Base-by-base conservation (phyloP, 768 basidiomycete species). In the Serendipita sp. region DNA sequence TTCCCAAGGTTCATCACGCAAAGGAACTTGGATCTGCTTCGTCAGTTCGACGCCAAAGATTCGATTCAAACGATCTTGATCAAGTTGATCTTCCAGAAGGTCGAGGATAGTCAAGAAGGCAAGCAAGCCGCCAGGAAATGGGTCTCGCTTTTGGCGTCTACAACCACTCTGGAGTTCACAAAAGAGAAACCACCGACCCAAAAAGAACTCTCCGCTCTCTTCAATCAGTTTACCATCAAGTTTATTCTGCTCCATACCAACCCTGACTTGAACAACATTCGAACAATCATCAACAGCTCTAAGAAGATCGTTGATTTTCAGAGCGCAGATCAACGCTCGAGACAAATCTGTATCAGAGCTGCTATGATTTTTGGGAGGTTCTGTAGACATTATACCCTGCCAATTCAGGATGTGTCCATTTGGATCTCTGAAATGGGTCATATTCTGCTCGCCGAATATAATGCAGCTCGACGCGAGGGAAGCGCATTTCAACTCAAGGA, bases 191-290 rank as follows among this genome's bases (percentile, higher is more conserved):
- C 56, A 5, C 56, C 56, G 34, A 60, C 56, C 10, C 56, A 60
- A n/a, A 60, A 60, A 35, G 56, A 60, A 28, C 56, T 60, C 16
- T 60, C 56, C 18, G 37, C 56, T 32, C 56, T 60, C 28, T 60
- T 60, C 18, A 60, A 60, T n/a, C 56, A 60, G n/a, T 37, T 60
- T 35, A 60, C 56, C n/a, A 60, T 60, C 18, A 60, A 60, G 56
- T 30, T 60, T 38, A 38, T 60, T n/a, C 56, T 60, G 16, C 35
- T 60, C 0, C 35, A 28, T 37, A 35, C 35, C 34, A 37, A 28
- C 2, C 56, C 56, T 60, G 34, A 60, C 10, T 10, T 18, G 3
- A 28, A 28, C 8, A 60, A 60, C 35, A 30, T 35, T 18, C 56
- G 35, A 32, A 30, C 56, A 28, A 3, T 30, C 8, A 60, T 60